Evolutionary conservation across 139 green algal species (phyloP).

Genomic region (Chlorella sp.): DNA sequence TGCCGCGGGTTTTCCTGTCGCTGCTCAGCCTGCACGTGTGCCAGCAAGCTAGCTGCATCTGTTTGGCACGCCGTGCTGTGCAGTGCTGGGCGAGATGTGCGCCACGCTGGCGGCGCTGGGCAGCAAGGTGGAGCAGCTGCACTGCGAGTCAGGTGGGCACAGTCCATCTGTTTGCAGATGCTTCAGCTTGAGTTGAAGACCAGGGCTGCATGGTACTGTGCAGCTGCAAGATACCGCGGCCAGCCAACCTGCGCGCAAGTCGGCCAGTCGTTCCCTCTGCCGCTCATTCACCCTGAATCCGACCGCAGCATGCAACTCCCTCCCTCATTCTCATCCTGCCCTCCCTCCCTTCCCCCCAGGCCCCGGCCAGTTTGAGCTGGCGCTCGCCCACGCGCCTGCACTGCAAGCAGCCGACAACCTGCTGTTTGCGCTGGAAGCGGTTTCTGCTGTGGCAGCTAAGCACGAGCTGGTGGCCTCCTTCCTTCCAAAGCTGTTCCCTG

Average conservation of each 20-base stretch:
- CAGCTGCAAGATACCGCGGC: no score
- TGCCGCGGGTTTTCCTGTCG: no score
- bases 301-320: no score
- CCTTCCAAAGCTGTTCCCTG: conserved; percentile 59
- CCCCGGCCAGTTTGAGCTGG: conserved; percentile 73
- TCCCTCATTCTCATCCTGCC: no score
- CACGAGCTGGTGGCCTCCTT: conserved; percentile 59
- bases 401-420: conserved; percentile 54
- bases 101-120: conserved; percentile 42
- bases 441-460: conserved; percentile 41
- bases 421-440: conserved; percentile 59
- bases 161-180: no score
- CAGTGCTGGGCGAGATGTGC: conserved; percentile 69
- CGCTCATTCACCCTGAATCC: no score
- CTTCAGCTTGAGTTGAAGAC: no score
- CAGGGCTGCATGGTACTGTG: no score
- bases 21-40: no score
- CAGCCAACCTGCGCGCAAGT: no score
- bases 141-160: conserved; percentile 52
- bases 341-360: conserved; percentile 10
- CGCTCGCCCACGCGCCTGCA: conserved; percentile 32
- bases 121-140: conserved; percentile 64
- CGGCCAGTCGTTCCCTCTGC: no score
- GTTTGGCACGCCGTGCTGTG: neutral
- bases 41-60: no score